Conservation (phyloP, 768 basidiomycete genomes). For the Lactarius hatsudake region DNA sequence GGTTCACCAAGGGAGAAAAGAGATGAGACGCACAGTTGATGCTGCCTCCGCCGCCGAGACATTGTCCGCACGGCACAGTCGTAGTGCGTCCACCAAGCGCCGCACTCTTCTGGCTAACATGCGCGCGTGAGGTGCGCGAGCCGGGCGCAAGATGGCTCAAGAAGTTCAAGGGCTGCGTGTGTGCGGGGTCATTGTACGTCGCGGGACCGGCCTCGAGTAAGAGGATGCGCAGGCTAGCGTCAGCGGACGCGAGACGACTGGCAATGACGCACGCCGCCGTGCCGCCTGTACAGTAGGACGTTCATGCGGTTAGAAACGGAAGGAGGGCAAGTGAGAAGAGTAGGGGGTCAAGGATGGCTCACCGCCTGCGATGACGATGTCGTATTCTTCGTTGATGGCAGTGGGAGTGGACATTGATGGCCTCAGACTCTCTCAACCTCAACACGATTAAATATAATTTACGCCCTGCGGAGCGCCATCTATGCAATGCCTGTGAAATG, state of each 20-base stretch:
- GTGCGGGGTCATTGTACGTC: conserved; percentile 42
- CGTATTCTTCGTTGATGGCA: conserved; percentile 10
- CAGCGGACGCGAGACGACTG: conserved; percentile 51
- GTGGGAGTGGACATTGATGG: not conserved
- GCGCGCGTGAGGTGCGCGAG: conserved; percentile 43
- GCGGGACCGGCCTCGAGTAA: conserved; percentile 58
- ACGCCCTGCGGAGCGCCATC: not conserved
- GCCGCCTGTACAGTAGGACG: conserved; percentile 34
- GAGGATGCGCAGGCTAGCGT: conserved; percentile 54
- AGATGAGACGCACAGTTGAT: conserved; percentile 49
- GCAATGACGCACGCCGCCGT: conserved; percentile 54
- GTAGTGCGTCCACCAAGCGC: conserved; percentile 45
- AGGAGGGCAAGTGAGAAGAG: not conserved
- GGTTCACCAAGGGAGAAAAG: not conserved
- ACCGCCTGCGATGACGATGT: conserved; percentile 29
- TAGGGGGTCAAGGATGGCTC: not conserved
- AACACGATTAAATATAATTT: not conserved
- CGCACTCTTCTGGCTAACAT: conserved; percentile 40
- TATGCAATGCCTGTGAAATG: not conserved
- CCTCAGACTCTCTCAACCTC: not conserved
- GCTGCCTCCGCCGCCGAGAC: conserved; percentile 59
- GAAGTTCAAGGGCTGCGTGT: conserved; percentile 54
- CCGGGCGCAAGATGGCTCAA: conserved; percentile 41
- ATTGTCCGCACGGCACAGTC: conserved; percentile 45
- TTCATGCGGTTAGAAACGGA: not conserved